Evolutionary conservation across 139 green algal genomes (phyloP), one percentile per base, ranked within the genome.

Genomic region (Picochlorum sp.): DNA sequence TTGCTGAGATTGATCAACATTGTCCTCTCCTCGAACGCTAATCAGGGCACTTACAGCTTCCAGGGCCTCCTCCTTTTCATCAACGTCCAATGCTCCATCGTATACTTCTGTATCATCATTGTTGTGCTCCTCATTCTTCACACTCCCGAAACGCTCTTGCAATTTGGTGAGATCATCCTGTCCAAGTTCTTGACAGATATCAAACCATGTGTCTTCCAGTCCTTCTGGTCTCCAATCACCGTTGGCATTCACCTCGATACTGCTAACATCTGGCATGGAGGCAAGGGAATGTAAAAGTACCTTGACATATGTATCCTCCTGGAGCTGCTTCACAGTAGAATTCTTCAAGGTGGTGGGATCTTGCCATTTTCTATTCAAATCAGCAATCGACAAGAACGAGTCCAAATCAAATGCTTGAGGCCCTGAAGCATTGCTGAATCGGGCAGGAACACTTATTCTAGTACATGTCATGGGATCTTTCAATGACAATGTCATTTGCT

Each of bases 331-430:
- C 41, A 94, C 62, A 3, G 50, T 66, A n/a, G 63, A 68, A 62
- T 81, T 70, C 37, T 70, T 64, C 59, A 88, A 74, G 64, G 68
- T 83, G 71, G 84, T 81, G 1, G 89, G 89, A 75, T 88, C 90
- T 71, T 89, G 79, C 89, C 89, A 96, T 79, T 95, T 96, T 70
- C 80, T 77, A 30, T 78, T 90, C 62, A 77, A 71, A 63, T 80
- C 21, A 15, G 71, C 84, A 66, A 86, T 77, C 13, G 68, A 70
- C 51, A 96, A 70, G 68, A 93, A 95, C 20, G 77, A 69, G 41
- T 88, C 81, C 52, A 96, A 74, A 71, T 96, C 88, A 71, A 96
- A 96, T 20, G 70, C 67, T 11, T 66, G 64, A 37, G 88, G 74
- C 8, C 77, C 84, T 18, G 38, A 45, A 20, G 73, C 64, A 30